Evolutionary conservation across 768 basidiomycete species (phyloP).

Genomic region (Russula sp.): DNA sequence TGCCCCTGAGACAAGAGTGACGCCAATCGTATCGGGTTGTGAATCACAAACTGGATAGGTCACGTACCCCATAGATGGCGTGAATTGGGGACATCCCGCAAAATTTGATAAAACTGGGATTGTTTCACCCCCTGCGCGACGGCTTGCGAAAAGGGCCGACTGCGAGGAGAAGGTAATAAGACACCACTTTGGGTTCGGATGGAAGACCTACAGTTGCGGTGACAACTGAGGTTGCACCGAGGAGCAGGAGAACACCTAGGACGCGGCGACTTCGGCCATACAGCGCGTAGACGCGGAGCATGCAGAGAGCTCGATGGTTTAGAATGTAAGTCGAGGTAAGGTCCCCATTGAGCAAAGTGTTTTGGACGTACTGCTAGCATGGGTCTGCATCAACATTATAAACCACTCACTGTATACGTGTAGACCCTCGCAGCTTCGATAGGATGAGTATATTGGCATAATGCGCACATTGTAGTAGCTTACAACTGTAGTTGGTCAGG

Average conservation of each 20-base stretch:
- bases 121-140: background rate
- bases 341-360: too few relatives aligned
- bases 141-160: background rate
- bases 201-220: background rate
- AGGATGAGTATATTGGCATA: background rate
- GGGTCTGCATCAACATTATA: background rate
- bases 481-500: background rate
- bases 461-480: background rate
- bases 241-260: background rate
- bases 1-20: background rate
- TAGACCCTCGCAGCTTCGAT: slow-evolving; percentile 1
- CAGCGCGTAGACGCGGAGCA: slow-evolving; percentile 9
- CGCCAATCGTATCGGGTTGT: background rate
- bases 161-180: background rate
- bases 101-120: slow-evolving; percentile 1
- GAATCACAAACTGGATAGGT: background rate
- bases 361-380: background rate
- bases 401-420: background rate
- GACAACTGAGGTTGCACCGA: background rate
- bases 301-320: background rate
- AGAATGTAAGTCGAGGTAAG: too few relatives aligned
- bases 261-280: slow-evolving; percentile 3
- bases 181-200: background rate
- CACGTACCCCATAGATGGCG: slow-evolving; percentile 1
- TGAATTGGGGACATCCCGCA: slow-evolving; percentile 6